Base-by-base conservation (phyloP, 192 early-diverging fungal species). In the Rhizoclosmatium sp. region DNA sequence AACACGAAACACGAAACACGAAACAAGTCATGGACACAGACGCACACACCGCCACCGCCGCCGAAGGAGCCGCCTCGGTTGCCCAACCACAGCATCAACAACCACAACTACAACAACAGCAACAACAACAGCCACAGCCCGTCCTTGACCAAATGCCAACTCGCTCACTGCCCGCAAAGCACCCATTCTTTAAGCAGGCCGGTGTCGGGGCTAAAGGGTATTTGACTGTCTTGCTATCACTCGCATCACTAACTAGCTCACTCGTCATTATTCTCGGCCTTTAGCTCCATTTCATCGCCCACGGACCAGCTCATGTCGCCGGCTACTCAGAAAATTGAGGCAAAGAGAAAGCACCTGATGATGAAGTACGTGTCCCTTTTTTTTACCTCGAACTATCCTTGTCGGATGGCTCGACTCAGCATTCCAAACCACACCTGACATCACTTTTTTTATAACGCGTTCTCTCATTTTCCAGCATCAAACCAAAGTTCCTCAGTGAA, bases 221-320 rank as follows among this genome's bases (percentile, higher is more conserved):
- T 19, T 7, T 21, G 10, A 21, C 40, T 64, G 5, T 64, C 40
- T 31, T 16, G 12, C 54, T 58, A n/a, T 0, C 54, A 58, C n/a
- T 58, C 54, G 1, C 54, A 16, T 58, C 54, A n/a, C 54, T 58
- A n/a, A 58, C 51, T 54, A 54, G 16, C 51, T 19, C 47, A 42
- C 60, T 64, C 72, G n/a, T 62, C 9, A 58, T 39, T 21, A 56
- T 5, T 58, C 56, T 21, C 58, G 19, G 58, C 58, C 58, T 21
- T 42, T n/a, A 75, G 73, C 16, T 46, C 73, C 48, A 67, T 76
- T 47, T 67, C 65, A 4, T 81, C 78, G 51, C 85, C 85, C n/a
- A 86, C 85, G 1, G 85, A 86, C 76, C 83, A 86, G 59, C 42
- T 86, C 48, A 76, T 82, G 82, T 84, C 82, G 16, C 85, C 85